phyloP scores from a whole-genome alignment of 2,329 filamentous ascomycete species.

The Scorias spongiosa region DNA sequence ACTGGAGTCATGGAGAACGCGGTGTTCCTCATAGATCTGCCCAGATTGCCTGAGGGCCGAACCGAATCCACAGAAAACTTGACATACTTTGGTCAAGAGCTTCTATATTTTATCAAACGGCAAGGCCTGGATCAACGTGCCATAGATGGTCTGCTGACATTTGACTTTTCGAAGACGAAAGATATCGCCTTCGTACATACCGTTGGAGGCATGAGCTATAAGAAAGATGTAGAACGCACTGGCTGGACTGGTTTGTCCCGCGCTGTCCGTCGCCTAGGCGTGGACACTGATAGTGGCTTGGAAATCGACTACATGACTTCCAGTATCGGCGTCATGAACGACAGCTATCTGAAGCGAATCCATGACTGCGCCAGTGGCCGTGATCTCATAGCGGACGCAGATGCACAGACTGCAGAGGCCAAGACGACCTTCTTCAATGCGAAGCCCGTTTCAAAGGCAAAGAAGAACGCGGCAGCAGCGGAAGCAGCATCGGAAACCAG shows the following conservation, averaged over 20 bases:
- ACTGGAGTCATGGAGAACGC: slow-evolving; percentile 73
- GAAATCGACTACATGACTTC: slow-evolving; percentile 41
- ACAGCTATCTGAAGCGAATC: slow-evolving; percentile 58
- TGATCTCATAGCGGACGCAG: slow-evolving; percentile 1
- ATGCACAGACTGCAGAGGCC: slow-evolving; percentile 8
- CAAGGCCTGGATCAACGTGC: slow-evolving; percentile 51
- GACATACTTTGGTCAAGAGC: slow-evolving; percentile 51
- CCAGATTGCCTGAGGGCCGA: slow-evolving; percentile 31
- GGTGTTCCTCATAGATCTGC: slow-evolving; percentile 85
- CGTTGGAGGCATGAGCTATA: slow-evolving; percentile 33
- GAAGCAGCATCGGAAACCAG: slow-evolving; percentile 3
- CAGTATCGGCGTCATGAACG: slow-evolving; percentile 34
- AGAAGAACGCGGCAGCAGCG: neutral
- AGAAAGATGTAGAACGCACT: slow-evolving; percentile 31
- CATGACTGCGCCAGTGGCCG: slow-evolving; percentile 4
- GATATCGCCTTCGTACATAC: slow-evolving; percentile 71
- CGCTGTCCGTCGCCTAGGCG: slow-evolving; percentile 48
- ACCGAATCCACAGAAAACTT: slow-evolving; percentile 13
- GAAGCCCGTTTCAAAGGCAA: neutral
- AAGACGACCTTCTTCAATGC: slow-evolving; percentile 11
- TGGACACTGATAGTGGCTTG: slow-evolving; percentile 40
- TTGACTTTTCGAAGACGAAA: slow-evolving; percentile 64
- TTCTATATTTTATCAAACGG: slow-evolving; percentile 54
- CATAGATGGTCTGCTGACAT: slow-evolving; percentile 53
- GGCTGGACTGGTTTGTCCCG: slow-evolving; percentile 62